These are phyloP conservation scores for Gyrodon tennesseensis DNA, from an alignment of 1,284 basidiomycete species.

Conservation along the genomic window DNA sequence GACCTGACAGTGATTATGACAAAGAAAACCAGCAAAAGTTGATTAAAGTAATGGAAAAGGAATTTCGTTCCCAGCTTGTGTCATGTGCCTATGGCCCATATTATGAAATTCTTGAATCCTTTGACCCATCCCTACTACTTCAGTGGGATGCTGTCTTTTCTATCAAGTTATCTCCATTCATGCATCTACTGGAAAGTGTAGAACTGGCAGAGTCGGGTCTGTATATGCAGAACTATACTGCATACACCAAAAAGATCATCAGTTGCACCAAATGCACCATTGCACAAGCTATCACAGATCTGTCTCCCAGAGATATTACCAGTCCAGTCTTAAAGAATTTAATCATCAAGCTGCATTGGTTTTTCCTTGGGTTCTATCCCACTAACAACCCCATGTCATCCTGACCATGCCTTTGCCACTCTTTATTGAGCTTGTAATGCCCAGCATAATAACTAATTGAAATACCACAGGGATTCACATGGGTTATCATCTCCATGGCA, in stretches of 20 bases:
- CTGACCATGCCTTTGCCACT: too few species aligned
- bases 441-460: not conserved
- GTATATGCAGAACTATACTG: not conserved
- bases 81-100: not conserved
- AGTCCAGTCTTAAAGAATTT: too few species aligned
- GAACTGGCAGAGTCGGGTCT: not conserved
- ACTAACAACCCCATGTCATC: too few species aligned
- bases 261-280: too few species aligned
- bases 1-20: not conserved
- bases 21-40: too few species aligned
- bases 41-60: not conserved
- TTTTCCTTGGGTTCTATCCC: not conserved
- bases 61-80: not conserved
- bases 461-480: not conserved
- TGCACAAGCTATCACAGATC: too few species aligned
- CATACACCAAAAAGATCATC: too few species aligned
- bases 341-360: not conserved
- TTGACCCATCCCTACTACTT: not conserved
- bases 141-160: not conserved
- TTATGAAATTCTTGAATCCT: not conserved
- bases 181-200: too few species aligned
- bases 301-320: too few species aligned
- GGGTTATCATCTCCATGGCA: fast-evolving
- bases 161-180: too few species aligned
- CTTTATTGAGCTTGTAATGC: too few species aligned